Conservation (phyloP, 805 yeast genomes). For the Crinitomyces ghanaensis region DNA sequence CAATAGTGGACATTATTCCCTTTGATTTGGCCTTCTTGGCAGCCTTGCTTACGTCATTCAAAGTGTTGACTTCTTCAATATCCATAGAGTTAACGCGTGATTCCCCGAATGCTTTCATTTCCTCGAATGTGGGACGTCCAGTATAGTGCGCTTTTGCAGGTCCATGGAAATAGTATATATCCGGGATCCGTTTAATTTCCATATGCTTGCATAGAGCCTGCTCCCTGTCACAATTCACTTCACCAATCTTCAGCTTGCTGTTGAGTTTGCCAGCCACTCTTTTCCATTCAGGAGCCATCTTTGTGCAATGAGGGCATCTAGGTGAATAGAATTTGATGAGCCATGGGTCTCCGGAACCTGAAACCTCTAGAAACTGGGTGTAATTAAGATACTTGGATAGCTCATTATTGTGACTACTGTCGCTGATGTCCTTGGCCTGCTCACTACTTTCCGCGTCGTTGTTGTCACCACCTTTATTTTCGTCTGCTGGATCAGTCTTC, state of each 20-base stretch:
- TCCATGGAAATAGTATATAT: conserved; percentile 20
- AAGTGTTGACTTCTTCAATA: too few species aligned
- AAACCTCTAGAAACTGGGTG: conserved; percentile 21
- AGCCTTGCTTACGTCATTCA: too few species aligned
- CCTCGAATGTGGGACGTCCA: too few species aligned
- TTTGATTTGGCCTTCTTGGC: too few species aligned
- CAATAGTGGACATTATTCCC: conserved; percentile 24
- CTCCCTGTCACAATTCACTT: conserved; percentile 29
- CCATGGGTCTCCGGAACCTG: conserved; percentile 26
- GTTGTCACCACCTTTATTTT: not conserved
- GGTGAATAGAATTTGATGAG: conserved; percentile 32
- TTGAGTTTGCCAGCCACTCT: conserved; percentile 23
- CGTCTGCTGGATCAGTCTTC: conserved; percentile 3
- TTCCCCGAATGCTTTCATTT: too few species aligned
- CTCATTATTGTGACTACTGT: too few species aligned
- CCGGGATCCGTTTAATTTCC: conserved; percentile 20
- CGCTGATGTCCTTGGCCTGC: conserved; percentile 2
- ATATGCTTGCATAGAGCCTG: conserved; percentile 23
- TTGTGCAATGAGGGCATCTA: conserved; percentile 29
- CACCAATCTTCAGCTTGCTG: conserved; percentile 29
- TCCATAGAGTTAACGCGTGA: too few species aligned
- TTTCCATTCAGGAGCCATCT: conserved; percentile 28
- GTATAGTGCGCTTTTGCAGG: conserved; percentile 19
- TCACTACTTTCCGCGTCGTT: conserved; percentile 4
- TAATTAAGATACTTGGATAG: conserved; percentile 21